Evolutionary conservation across 106 monocot genomes (phyloP), one percentile per base, ranked within the genome.

Genomic region (Dendrobium catenatum): DNA sequence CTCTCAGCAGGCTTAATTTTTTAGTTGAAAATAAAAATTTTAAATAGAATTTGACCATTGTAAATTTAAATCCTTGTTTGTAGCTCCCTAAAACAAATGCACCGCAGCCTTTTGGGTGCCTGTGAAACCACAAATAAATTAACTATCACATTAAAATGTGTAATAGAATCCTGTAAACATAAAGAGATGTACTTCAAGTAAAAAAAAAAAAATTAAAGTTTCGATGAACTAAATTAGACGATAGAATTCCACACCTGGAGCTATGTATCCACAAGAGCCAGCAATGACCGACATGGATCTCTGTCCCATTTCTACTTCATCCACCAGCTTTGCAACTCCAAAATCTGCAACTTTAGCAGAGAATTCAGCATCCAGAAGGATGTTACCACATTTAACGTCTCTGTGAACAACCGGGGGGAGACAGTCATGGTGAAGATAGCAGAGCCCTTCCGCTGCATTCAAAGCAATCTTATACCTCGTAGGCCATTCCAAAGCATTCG

Each of bases 261-360:
- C 91, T 9, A 92, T 89, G 70, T 92, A 92, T 42, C 91, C 91
- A 20, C 82, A 88, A 55, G 92, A 89, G 20, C 92, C 92, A 37
- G 89, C 86, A 64, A 92, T 84, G 27, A 82, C 66, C 42, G 92
- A 87, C 87, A 89, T 89, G 44, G 89, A 88, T 64, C 83, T 85
- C 22, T 74, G 58, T 7, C 79, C 86, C n/a, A 82, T 84, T 64
- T 72, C 92, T 20, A 92, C 43, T 37, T 80, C 75, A 80, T 84
- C 91, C 29, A 92, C 43, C 40, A 80, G 56, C 84, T 86, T 92
- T 2, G 92, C 92, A 33, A 92, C 85, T 5, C 92, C 92, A 19
- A 92, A 92, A 73, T 92, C 91, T 0, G 91, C 87, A n/a, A 91
- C 83, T 19, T 75, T 80, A 1, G 91, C 91, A 3, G 84, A 72